Conservation (phyloP, 345 rosid genomes). For the Eucalyptus regnans region DNA sequence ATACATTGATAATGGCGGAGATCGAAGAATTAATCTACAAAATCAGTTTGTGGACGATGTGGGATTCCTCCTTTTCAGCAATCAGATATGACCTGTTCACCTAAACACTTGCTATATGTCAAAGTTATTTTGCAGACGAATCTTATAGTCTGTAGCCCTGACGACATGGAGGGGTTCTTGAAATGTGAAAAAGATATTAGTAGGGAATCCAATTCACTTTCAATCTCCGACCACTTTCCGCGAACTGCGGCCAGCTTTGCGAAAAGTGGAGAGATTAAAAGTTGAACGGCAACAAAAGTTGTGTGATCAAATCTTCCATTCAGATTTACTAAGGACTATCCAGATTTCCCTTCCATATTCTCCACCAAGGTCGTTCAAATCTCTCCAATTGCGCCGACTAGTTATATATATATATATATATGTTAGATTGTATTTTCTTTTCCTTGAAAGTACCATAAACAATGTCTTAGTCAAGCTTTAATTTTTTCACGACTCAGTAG, state of each 20-base stretch:
- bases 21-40: not conserved
- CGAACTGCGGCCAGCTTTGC: too few species aligned
- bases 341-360: not conserved
- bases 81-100: not conserved
- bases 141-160: not conserved
- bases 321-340: not conserved
- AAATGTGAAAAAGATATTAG: not conserved
- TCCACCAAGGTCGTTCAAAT: not conserved
- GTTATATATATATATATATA: not conserved
- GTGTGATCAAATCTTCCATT: not conserved
- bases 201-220: not conserved
- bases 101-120: not conserved
- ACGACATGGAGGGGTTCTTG: not conserved
- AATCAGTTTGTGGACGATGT: not conserved
- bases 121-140: not conserved
- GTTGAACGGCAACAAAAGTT: too few species aligned
- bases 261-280: too few species aligned
- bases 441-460: not conserved
- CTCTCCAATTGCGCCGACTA: not conserved
- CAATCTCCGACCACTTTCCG: too few species aligned
- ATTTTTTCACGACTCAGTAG: fast-evolving
- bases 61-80: not conserved
- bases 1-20: not conserved
- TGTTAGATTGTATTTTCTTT: not conserved
- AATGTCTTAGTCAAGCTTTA: not conserved